phyloP scores from a whole-genome alignment of 2,329 filamentous ascomycete species.

The Exserohilum rostratum region DNA sequence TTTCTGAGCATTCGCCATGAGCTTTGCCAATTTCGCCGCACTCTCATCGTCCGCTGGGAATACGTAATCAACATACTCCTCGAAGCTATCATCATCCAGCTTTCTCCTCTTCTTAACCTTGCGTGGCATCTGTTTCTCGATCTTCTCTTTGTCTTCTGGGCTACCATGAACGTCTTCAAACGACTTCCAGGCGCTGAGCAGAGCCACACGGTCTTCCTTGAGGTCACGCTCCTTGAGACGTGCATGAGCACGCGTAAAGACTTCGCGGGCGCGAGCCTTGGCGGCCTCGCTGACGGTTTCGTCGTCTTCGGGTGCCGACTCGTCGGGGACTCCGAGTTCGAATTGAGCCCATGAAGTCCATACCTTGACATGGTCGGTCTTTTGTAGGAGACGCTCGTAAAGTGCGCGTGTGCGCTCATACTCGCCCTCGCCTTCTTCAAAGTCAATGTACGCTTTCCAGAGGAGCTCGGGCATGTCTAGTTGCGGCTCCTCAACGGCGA shows the following conservation, averaged over 20 bases:
- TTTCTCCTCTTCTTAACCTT: constrained; percentile 90
- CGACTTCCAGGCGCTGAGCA: constrained; percentile 89
- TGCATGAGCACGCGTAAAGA: constrained; percentile 86
- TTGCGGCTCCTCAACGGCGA: constrained; percentile 79
- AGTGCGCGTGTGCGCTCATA: constrained; percentile 80
- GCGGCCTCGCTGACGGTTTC: constrained; percentile 76
- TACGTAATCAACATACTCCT: constrained; percentile 96
- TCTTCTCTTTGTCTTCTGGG: constrained; percentile 74
- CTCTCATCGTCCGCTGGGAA: constrained; percentile 95
- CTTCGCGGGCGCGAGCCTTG: constrained; percentile 77
- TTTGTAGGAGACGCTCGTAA: constrained; percentile 88
- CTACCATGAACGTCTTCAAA: constrained; percentile 89
- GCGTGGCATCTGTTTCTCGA: constrained; percentile 92
- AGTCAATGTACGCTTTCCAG: constrained; percentile 99
- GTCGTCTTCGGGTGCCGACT: constrained; percentile 60
- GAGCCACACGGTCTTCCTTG: constrained; percentile 88
- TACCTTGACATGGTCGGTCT: constrained; percentile 98
- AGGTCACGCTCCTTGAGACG: constrained; percentile 87
- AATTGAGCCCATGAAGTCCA: constrained; percentile 99
- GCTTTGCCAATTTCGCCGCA: constrained; percentile 79
- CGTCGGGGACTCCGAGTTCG: constrained; percentile 90
- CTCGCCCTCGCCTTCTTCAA: constrained; percentile 93
- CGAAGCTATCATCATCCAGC: constrained; percentile 89
- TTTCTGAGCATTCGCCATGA: constrained; percentile 82
- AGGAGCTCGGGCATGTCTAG: constrained; percentile 97